Evolutionary conservation across 2,329 filamentous ascomycete genomes (phyloP).

Genomic region (Thyridium curvatum): DNA sequence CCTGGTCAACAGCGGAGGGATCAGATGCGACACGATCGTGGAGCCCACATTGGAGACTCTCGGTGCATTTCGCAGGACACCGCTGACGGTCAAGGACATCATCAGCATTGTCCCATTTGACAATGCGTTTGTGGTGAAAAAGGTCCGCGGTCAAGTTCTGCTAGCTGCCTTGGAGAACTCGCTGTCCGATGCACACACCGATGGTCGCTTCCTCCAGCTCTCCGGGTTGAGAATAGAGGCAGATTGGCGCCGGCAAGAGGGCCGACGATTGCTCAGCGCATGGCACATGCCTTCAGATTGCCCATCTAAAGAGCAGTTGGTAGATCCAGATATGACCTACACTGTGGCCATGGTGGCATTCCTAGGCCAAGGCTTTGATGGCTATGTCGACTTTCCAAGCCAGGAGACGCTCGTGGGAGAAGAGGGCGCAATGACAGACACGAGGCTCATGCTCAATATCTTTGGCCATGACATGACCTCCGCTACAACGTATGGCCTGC

Average conservation of each 20-base stretch:
- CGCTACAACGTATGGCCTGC: too few species aligned
- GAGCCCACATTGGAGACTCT: not conserved
- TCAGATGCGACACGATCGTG: slow-evolving; percentile 15
- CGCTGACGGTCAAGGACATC: slow-evolving; percentile 13
- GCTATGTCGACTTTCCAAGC: slow-evolving; percentile 12
- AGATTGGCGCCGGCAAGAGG: slow-evolving; percentile 10
- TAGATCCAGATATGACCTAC: too few species aligned
- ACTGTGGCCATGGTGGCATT: slow-evolving; percentile 6
- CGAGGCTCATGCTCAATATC: slow-evolving; percentile 10
- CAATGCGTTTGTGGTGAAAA: slow-evolving; percentile 15
- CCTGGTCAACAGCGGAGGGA: slow-evolving; percentile 16
- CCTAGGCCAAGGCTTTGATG: slow-evolving; percentile 15
- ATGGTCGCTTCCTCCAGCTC: slow-evolving; percentile 17
- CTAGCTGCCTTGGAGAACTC: slow-evolving; percentile 14
- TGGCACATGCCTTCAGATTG: too few species aligned
- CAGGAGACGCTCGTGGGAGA: slow-evolving; percentile 11
- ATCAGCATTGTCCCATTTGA: slow-evolving; percentile 17
- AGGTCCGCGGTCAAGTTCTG: slow-evolving; percentile 9
- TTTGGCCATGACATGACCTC: too few species aligned
- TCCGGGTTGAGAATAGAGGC: slow-evolving; percentile 11
- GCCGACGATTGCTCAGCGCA: not conserved
- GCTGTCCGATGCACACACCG: slow-evolving; percentile 16
- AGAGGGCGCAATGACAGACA: slow-evolving; percentile 17
- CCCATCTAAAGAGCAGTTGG: too few species aligned
- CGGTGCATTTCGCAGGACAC: not conserved